phyloP scores from a whole-genome alignment of 1,284 basidiomycete genomes.

The Leccinum fallax region DNA sequence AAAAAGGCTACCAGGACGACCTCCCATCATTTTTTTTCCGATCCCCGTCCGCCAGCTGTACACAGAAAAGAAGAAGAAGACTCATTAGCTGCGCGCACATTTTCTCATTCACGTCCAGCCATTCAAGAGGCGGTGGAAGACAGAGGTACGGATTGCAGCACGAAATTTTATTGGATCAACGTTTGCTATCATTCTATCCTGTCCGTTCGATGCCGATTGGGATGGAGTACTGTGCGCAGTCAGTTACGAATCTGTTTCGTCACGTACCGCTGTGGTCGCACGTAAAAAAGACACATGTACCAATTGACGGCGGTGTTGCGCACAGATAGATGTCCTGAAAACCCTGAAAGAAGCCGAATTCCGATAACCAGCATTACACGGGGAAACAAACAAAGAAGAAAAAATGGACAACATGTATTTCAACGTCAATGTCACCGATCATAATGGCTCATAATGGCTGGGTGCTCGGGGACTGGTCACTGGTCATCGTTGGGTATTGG shows the following conservation, averaged over 20 bases:
- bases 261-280: constrained; percentile 3
- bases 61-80: constrained; percentile 10
- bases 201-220: constrained; percentile 20
- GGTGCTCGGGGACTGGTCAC: background rate
- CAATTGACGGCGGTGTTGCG: constrained; percentile 4
- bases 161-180: constrained; percentile 18
- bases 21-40: constrained; percentile 14
- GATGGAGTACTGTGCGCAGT: background rate
- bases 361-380: background rate
- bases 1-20: constrained; percentile 8
- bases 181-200: constrained; percentile 6
- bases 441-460: background rate
- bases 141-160: constrained; percentile 9
- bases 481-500: background rate
- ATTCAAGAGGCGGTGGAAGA: background rate
- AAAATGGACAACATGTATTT: background rate
- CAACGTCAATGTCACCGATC: background rate
- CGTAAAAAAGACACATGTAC: constrained; percentile 14
- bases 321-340: background rate
- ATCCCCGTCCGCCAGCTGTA: constrained; percentile 10
- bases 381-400: background rate
- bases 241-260: constrained; percentile 11
- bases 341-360: background rate
- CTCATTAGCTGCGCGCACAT: background rate
- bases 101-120: constrained; percentile 12